Evolutionary conservation across 495 filamentous ascomycete species (phyloP), one percentile per base, ranked within the genome.

Genomic region (Coniosporium apollinis): DNA sequence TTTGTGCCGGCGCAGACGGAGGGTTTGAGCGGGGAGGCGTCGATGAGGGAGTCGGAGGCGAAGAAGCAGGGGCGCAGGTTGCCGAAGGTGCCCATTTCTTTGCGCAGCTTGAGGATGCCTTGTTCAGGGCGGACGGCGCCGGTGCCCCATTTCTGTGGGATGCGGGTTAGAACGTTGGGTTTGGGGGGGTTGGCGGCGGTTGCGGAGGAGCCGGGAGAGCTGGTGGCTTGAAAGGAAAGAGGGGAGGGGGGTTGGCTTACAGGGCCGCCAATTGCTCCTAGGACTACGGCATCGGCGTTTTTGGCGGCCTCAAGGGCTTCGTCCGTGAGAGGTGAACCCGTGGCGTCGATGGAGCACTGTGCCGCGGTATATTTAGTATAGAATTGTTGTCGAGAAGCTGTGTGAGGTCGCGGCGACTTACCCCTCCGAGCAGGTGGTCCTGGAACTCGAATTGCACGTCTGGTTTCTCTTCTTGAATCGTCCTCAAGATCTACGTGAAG

Each of bases 51-150:
- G 36, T 87, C 80, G 18, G 86, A 82, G 25, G 87, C 82, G 66
- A 97, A 97, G 69, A 76, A 86, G 73, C 89, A 97, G 4, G 89
- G 89, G 3, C 89, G 84, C 31, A 97, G 79, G 71, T 97, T 97
- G 46, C 87, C 89, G 62, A 89, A 97, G 46, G 89, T 82, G 51
- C 68, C 65, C 67, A 97, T 79, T 56, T 93, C 79, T 58, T 92
- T 94, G 65, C 89, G 84, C 30, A 97, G 81, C 44, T 67, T 70
- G 36, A 97, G 79, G 54, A 97, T 70, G 39, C 89, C 89, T 61
- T 96, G 87, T 52, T 97, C 89, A 4, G 89, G 89, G 32, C 89
- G 80, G 39, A 96, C 79, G 34, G 70, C 53, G 43, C 83, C 82
- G 3, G 81, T 85, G 37, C 89, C 89, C 83, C 91, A 97, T 87